Percentiles rank a stretch among this genome's conserved stretches.
These are phyloP conservation scores for Aspergillus vadensis DNA, from an alignment of 2,329 filamentous ascomycete species.

Conservation along the genomic window DNA sequence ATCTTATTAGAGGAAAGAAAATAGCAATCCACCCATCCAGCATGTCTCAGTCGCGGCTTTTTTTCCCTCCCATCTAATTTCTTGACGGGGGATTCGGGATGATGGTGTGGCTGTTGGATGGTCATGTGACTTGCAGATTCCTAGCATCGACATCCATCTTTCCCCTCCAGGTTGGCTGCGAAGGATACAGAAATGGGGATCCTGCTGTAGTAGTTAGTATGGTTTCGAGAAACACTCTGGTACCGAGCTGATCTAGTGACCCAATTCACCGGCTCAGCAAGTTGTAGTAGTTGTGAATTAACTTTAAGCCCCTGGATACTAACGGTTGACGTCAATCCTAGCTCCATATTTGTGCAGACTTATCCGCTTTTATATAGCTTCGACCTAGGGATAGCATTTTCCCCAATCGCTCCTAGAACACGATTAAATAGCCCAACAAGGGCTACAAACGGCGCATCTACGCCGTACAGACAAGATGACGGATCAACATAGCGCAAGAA, in stretches of 20 bases:
- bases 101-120: background rate
- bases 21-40: background rate
- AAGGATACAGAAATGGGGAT: background rate
- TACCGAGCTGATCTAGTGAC: background rate
- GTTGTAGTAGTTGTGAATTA: background rate
- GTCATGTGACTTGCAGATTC: slow-evolving; percentile 4
- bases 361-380: slow-evolving; percentile 3
- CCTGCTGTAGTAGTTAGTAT: background rate
- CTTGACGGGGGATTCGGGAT: background rate
- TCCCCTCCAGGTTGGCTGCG: background rate
- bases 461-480: slow-evolving; percentile 23
- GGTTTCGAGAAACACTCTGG: background rate
- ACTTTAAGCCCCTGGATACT: background rate
- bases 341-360: background rate
- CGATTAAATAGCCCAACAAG: background rate
- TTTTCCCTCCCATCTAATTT: background rate
- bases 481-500: slow-evolving; percentile 25
- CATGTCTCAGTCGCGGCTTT: background rate
- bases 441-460: background rate
- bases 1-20: background rate
- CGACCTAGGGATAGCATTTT: background rate
- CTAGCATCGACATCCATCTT: background rate
- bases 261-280: background rate
- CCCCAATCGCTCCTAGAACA: background rate
- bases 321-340: slow-evolving; percentile 5